Evolutionary conservation across 345 rosid genomes (phyloP), one percentile per base, ranked within the genome.

Genomic region (Eucalyptus curtisii): DNA sequence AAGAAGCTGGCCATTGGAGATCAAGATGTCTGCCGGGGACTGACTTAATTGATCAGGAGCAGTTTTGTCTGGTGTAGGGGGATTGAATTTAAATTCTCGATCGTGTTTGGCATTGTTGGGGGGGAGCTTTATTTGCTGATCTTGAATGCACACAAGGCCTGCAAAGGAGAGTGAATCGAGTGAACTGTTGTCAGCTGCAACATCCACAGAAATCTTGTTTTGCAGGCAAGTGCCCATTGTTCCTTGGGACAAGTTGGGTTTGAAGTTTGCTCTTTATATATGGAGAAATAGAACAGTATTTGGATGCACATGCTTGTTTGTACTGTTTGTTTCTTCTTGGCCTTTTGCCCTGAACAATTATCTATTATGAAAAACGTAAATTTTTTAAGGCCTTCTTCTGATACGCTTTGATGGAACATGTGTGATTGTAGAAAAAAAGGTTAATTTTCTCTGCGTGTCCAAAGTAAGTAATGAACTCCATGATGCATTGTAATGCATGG

Each of bases 91-190:
- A 24, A 93, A 91, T 22, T 91, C 92, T 45, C 42, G 87, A 86
- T 87, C 87, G 4, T 92, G 90, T 42, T 71, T 89, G 45, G 79
- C 81, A 13, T 88, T 42, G 19, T 87, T 42, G 47, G 88, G 86
- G 71, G 89, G 71, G 86, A 88, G 22, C 57, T 88, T 85, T 7
- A 90, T 79, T 57, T 88, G 90, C 90, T 88, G 91, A 88, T 92
- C 94, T 89, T 93, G 92, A 92, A 88, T 49, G 37, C 93, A 90
- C 42, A 90, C 89, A 81, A 92, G 91, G 87, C 92, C 90, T 82
- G 95, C 68, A 55, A 93, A 93, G 71, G 93, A 93, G 86, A 89
- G 93, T 31, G 94, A 92, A 57, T 92, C 90, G 6, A 49, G 24
- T 45, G 93, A 91, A 82, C 50, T 53, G 61, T 19, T 87, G 61